These are phyloP conservation scores for Colletotrichum orchidophilum DNA, from an alignment of 2,329 filamentous ascomycete species.

Conservation along the genomic window DNA sequence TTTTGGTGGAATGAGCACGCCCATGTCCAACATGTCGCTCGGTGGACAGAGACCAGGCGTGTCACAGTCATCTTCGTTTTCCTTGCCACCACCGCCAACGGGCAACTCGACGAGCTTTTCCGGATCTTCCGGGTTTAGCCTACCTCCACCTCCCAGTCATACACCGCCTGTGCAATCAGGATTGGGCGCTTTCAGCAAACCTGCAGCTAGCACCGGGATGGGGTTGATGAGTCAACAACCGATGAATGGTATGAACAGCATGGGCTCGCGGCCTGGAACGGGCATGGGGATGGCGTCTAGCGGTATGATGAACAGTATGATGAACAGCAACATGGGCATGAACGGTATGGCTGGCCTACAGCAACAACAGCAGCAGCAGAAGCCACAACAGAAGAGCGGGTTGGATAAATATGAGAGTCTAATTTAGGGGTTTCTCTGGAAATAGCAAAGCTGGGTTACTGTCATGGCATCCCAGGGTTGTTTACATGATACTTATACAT, in stretches of 20 bases:
- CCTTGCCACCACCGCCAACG: conserved; percentile 64
- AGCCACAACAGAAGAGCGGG: conserved; percentile 57
- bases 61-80: conserved; percentile 59
- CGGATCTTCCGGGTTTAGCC: conserved; percentile 54
- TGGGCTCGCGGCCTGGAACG: conserved; percentile 34
- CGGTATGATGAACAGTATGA: conserved; percentile 40
- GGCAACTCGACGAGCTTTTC: conserved; percentile 37
- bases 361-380: conserved; percentile 37
- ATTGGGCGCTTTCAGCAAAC: conserved; percentile 34
- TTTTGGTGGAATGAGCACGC: conserved; percentile 49
- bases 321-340: conserved; percentile 38
- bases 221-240: conserved; percentile 28
- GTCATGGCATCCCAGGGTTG: conserved; percentile 14
- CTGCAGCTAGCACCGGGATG: conserved; percentile 25
- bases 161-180: conserved; percentile 39
- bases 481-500: conserved; percentile 12
- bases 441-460: not conserved
- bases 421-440: conserved; percentile 50
- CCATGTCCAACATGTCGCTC: conserved; percentile 60
- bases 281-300: conserved; percentile 41
- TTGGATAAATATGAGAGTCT: conserved; percentile 76
- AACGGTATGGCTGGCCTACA: conserved; percentile 36
- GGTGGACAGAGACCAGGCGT: conserved; percentile 52
- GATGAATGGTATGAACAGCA: conserved; percentile 24
- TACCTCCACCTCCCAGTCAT: conserved; percentile 55